phyloP scores from a whole-genome alignment of 2,329 filamentous ascomycete genomes.

The Rutstroemia sp. region DNA sequence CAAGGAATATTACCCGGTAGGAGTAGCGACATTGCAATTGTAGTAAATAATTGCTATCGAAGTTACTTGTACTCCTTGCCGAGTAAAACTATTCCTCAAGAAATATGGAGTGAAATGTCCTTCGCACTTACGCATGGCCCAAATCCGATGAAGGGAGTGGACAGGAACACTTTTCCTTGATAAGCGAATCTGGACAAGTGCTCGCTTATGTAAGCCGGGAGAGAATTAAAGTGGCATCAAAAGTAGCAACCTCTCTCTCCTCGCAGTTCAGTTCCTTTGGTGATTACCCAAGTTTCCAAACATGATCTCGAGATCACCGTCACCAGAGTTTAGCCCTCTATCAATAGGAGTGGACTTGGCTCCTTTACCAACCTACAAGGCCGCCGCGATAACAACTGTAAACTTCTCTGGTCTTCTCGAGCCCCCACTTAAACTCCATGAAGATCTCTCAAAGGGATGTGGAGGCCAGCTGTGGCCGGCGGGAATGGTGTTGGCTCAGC shows the following conservation, averaged over 20 bases:
- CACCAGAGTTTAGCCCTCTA: constrained; percentile 28
- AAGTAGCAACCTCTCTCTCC: not conserved
- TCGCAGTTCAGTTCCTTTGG: not conserved
- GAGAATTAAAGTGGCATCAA: too few relatives aligned
- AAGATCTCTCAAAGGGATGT: constrained; percentile 82
- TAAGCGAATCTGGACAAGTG: too few relatives aligned
- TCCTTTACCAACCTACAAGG: constrained; percentile 53
- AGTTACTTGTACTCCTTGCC: not conserved
- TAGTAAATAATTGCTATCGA: too few relatives aligned
- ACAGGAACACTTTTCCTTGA: too few relatives aligned
- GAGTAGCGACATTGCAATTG: too few relatives aligned
- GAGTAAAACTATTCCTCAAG: not conserved
- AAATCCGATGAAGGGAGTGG: too few relatives aligned
- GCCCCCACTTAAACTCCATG: constrained; percentile 65
- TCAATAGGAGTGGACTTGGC: constrained; percentile 46
- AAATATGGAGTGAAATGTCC: not conserved
- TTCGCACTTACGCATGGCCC: too few relatives aligned
- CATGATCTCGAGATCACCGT: constrained; percentile 25
- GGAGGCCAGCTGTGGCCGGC: constrained; percentile 94
- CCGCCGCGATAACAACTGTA: constrained; percentile 42
- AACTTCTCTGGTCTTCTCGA: constrained; percentile 69
- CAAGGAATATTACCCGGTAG: too few relatives aligned
- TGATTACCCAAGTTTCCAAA: not conserved
- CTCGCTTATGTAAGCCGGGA: too few relatives aligned
- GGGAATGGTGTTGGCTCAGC: constrained; percentile 79